Evolutionary conservation across 192 early-diverging fungal genomes (phyloP).

Genomic region (Thamnidium elegans): DNA sequence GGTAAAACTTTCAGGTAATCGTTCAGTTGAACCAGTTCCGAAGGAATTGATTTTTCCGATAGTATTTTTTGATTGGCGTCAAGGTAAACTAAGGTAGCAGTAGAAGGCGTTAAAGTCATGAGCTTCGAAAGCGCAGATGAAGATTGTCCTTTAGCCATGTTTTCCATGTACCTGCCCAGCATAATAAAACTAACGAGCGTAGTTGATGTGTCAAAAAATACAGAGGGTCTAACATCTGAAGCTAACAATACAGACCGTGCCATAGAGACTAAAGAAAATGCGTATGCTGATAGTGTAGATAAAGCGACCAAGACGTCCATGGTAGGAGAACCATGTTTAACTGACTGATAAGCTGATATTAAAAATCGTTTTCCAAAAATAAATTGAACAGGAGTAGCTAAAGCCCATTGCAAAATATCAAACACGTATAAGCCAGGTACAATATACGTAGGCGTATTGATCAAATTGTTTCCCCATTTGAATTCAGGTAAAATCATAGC

Average conservation of each 20-base stretch:
- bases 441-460: slow-evolving; percentile 36
- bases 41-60: slow-evolving; percentile 70
- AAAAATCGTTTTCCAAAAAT: slow-evolving; percentile 82
- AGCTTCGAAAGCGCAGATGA: slow-evolving; percentile 85
- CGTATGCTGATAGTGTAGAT: slow-evolving; percentile 82
- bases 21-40: slow-evolving; percentile 81
- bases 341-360: slow-evolving; percentile 69
- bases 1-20: slow-evolving; percentile 88
- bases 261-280: slow-evolving; percentile 78
- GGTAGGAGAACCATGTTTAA: slow-evolving; percentile 78
- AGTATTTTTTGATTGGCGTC: slow-evolving; percentile 50
- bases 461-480: slow-evolving; percentile 22
- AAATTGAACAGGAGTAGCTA: slow-evolving; percentile 93
- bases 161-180: slow-evolving; percentile 90
- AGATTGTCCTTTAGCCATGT: slow-evolving; percentile 93
- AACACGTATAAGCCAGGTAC: slow-evolving; percentile 66
- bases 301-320: slow-evolving; percentile 94
- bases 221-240: slow-evolving; percentile 58
- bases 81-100: slow-evolving; percentile 54
- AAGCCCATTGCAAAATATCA: slow-evolving; percentile 59
- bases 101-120: slow-evolving; percentile 83
- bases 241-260: slow-evolving; percentile 55
- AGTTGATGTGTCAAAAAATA: slow-evolving; percentile 91
- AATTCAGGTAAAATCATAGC: slow-evolving; percentile 72
- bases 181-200: slow-evolving; percentile 92